Evolutionary conservation across 345 rosid species (phyloP).

Genomic region (Arabidopsis suecica): DNA sequence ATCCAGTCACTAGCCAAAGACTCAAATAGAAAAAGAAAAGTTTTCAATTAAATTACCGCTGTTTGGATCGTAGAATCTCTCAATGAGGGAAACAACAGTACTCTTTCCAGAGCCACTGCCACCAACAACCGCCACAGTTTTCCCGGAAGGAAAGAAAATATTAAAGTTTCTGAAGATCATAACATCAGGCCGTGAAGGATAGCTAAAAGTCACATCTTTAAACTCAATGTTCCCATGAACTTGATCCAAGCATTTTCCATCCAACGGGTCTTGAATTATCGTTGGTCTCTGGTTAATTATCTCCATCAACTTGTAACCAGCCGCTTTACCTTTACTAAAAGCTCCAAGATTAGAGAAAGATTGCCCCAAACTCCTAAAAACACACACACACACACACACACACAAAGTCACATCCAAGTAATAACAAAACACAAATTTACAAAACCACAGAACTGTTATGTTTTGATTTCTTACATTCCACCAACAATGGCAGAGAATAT

Average conservation of each 20-base stretch:
- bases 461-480: slow-evolving; percentile 75
- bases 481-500: slow-evolving; percentile 99
- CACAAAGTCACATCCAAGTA: slow-evolving; percentile 7
- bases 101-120: slow-evolving; percentile 99
- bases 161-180: slow-evolving; percentile 82
- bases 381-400: slow-evolving; percentile 16
- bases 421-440: background rate
- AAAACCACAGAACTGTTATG: background rate
- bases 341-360: slow-evolving; percentile 99
- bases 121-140: slow-evolving; percentile 96
- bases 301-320: slow-evolving; percentile 97
- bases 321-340: slow-evolving; percentile 97
- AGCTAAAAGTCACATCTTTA: slow-evolving; percentile 91
- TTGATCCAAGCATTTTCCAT: slow-evolving; percentile 76
- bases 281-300: slow-evolving; percentile 91
- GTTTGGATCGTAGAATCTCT: slow-evolving; percentile 95
- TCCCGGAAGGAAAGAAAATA: slow-evolving; percentile 94
- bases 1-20: slow-evolving; percentile 24
- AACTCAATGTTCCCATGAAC: slow-evolving; percentile 91
- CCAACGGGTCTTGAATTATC: slow-evolving; percentile 71
- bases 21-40: slow-evolving; percentile 3
- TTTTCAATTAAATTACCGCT: slow-evolving; percentile 55
- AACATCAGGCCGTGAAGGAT: slow-evolving; percentile 98
- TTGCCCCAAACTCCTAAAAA: slow-evolving; percentile 95
- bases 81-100: slow-evolving; percentile 94